Conservation (phyloP, 192 early-diverging fungal genomes). For the Geranomyces michiganensis region DNA sequence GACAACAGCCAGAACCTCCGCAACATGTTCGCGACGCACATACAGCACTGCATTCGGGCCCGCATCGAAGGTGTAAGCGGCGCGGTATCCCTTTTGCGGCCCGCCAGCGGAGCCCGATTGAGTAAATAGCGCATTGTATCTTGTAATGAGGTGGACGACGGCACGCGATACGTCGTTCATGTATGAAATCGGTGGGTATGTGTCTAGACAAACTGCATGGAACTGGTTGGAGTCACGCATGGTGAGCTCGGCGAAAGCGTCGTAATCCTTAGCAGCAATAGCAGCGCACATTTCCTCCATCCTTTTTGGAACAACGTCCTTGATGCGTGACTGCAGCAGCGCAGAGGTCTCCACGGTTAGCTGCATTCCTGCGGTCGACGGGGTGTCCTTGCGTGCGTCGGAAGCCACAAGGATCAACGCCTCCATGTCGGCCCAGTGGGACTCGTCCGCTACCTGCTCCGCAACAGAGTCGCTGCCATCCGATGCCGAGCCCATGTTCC, state of each 20-base stretch:
- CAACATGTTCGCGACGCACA: slow-evolving; percentile 75
- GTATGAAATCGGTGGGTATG: slow-evolving; percentile 97
- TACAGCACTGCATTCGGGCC: slow-evolving; percentile 99
- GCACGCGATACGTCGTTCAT: slow-evolving; percentile 92
- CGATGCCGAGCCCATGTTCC: slow-evolving; percentile 84
- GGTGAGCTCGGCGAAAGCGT: slow-evolving; percentile 89
- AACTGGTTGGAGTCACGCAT: slow-evolving; percentile 99
- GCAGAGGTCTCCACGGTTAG: slow-evolving; percentile 89
- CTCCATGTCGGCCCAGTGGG: slow-evolving; percentile 96
- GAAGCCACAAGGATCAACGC: slow-evolving; percentile 93
- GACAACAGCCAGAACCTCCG: slow-evolving; percentile 82
- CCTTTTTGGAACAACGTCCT: slow-evolving; percentile 73
- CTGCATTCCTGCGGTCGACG: slow-evolving; percentile 97
- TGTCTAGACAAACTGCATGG: slow-evolving; percentile 98
- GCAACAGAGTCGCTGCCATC: slow-evolving; percentile 80
- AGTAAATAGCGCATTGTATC: slow-evolving; percentile 73
- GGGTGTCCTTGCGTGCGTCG: slow-evolving; percentile 88
- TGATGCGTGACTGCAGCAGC: slow-evolving; percentile 82
- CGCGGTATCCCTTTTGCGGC: slow-evolving; percentile 60
- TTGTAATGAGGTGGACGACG: slow-evolving; percentile 81
- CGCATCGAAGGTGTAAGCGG: slow-evolving; percentile 98
- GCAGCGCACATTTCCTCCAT: slow-evolving; percentile 91
- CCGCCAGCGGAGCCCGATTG: slow-evolving; percentile 4
- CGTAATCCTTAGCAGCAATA: slow-evolving; percentile 82
- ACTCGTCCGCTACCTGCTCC: slow-evolving; percentile 85